These are phyloP conservation scores for Colletotrichum ledebouriae DNA, from an alignment of 2,329 filamentous ascomycete genomes.

Conservation along the genomic window DNA sequence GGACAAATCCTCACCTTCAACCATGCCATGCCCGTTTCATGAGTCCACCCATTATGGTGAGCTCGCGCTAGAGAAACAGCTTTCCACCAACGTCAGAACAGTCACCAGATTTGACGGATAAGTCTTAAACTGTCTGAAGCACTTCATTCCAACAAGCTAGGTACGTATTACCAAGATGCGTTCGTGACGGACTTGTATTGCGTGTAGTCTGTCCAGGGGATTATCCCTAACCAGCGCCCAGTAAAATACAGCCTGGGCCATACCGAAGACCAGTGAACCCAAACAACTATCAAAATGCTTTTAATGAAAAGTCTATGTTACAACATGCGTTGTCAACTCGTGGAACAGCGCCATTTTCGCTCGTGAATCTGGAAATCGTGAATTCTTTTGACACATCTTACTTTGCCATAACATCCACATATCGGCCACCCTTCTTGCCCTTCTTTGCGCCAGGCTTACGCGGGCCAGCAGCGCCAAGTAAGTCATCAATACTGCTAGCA, in stretches of 20 bases:
- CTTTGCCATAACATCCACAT: slow-evolving; percentile 96
- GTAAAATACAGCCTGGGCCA: neutral
- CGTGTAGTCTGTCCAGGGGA: neutral
- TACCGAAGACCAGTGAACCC: neutral
- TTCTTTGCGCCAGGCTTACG: slow-evolving; percentile 77
- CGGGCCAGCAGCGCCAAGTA: slow-evolving; percentile 81
- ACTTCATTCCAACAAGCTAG: too few relatives aligned
- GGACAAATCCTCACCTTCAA: too few relatives aligned
- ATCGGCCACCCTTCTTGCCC: slow-evolving; percentile 85
- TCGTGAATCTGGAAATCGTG: slow-evolving; percentile 25
- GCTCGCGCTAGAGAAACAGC: too few relatives aligned
- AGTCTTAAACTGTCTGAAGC: too few relatives aligned
- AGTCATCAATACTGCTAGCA: slow-evolving; percentile 94
- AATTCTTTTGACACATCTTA: slow-evolving; percentile 46
- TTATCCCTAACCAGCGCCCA: neutral
- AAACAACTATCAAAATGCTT: slow-evolving; percentile 27
- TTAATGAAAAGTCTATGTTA: slow-evolving; percentile 32
- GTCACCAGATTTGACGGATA: too few relatives aligned
- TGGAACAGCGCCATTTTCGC: slow-evolving; percentile 14
- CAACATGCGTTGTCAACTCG: slow-evolving; percentile 12
- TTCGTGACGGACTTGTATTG: neutral
- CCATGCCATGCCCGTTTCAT: too few relatives aligned
- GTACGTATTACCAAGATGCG: too few relatives aligned
- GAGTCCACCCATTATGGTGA: too few relatives aligned
- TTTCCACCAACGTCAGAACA: too few relatives aligned